Base-by-base conservation (phyloP, 768 basidiomycete species). In the Tubosaeta sp. region DNA sequence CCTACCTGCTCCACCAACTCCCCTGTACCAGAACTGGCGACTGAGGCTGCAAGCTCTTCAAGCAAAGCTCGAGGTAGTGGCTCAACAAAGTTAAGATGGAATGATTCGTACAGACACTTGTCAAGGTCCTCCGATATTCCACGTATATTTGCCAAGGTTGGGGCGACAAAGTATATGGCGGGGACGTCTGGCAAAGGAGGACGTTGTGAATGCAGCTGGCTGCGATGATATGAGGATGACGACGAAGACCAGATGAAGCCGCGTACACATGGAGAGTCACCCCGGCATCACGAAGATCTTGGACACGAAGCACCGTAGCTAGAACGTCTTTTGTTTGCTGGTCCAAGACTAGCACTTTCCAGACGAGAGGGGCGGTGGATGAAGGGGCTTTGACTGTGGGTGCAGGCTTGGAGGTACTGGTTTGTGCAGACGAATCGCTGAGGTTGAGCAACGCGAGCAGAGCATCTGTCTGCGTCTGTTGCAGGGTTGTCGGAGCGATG, bases 211-310 rank as follows among this genome's bases (percentile, higher is more conserved):
- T 97, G 94, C 6, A 98, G 72, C 76, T 98, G 97, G 57, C 95
- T 97, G 57, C 41, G 51, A 45, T 13, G 26, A 27, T 17, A 48
- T 55, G 34, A 59, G 46, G 17, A 42, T 14, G 43, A 32, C n/a
- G 39, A 37, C 22, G 26, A 44, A 52, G 43, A 56, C 16, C 27
- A 32, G 13, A 55, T 31, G 25, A 46, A 32, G 48, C 25, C 50
- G 74, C 91, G 61, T 75, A 97, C 95, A 98, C 93, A 73, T 99
- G 97, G 53, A 99, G 77, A 9, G 97, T 99, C 38, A 99, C 94
- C 31, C 97, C 97, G 45, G 91, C 90, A 63, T 98, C 95, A 51
- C 97, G 81, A 56, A 99, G 77, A 72, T 98, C 97, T 70, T 97
- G 95, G 7, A 99, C 97, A 49, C 95, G 84, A 58, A 99, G 73